These are phyloP conservation scores for Phialophora chinensis DNA, from an alignment of 2,329 filamentous ascomycete species.

Conservation along the genomic window DNA sequence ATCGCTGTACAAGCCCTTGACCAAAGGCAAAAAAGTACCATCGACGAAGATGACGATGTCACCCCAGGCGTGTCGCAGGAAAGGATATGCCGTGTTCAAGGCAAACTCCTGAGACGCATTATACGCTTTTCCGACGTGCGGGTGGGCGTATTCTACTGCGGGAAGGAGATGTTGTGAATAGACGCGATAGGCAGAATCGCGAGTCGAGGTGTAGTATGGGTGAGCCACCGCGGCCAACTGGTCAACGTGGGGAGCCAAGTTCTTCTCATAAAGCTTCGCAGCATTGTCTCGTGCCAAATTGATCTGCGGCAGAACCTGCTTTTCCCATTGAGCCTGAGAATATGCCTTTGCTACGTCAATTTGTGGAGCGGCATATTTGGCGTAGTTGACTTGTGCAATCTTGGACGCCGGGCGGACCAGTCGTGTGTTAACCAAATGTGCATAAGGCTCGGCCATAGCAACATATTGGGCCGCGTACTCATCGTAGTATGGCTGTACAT, in stretches of 20 bases:
- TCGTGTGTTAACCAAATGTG: conserved; percentile 60
- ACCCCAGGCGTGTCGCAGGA: conserved; percentile 72
- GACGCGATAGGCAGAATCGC: conserved; percentile 67
- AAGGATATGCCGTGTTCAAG: conserved; percentile 72
- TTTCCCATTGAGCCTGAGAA: conserved; percentile 75
- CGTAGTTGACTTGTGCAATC: conserved; percentile 66
- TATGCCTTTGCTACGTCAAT: conserved; percentile 71
- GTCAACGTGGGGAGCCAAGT: conserved; percentile 75
- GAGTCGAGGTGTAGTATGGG: conserved; percentile 75
- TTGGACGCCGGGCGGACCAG: conserved; percentile 72
- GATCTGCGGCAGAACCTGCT: conserved; percentile 76
- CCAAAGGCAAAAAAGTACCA: conserved; percentile 77
- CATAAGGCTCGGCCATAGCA: conserved; percentile 75
- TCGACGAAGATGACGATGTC: conserved; percentile 74
- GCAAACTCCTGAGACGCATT: conserved; percentile 69
- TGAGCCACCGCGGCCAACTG: conserved; percentile 62
- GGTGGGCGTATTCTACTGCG: conserved; percentile 73
- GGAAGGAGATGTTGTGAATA: conserved; percentile 78
- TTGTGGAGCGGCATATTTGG: conserved; percentile 75
- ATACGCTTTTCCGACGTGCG: conserved; percentile 75
- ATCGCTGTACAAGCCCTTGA: conserved; percentile 81
- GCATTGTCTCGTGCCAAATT: conserved; percentile 66
- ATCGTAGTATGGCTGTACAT: conserved; percentile 84
- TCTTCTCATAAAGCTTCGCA: conserved; percentile 70
- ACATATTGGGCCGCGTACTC: conserved; percentile 84